Evolutionary conservation across 192 early-diverging fungal species (phyloP), one percentile per base, ranked within the genome.

Genomic region (Backusella liffmaniae): DNA sequence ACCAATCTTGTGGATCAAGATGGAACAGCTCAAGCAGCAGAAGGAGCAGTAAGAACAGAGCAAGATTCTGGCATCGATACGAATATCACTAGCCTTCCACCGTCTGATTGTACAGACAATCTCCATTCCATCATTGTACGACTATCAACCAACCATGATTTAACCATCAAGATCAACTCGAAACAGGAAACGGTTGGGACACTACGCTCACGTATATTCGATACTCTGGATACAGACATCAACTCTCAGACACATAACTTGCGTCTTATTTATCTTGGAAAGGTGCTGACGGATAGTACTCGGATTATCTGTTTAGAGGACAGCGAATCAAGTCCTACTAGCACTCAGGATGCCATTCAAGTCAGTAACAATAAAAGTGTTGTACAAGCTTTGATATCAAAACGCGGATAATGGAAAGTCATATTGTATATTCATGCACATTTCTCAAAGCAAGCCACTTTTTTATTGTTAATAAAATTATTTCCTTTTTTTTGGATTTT

Each of bases 201-300:
- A 21, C 42, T 84, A 62, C 71, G 67, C 29, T 5, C 9, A 41
- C 75, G 79, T 56, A 65, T 84, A 62, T 82, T 73, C 46, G 18
- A 29, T 12, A 5, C 73, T 29, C 66, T 75, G 35, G 72, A 71
- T 6, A 5, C 79, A 13, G 29, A 30, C n/a, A 67, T 75, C 34
- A 66, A 72, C 18, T 34, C 34, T 21, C 67, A 79, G 35, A 78
- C 72, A 13, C 73, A 70, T 9, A 70, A 67, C 29, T 73, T 87
- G 18, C 78, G 80, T 68, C 79, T 90, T 21, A 83, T 89, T 70
- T 86, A 86, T 71, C 51, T 90, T 15, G 89, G 89, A 21, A 76
- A 76, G 39, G 59, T 86, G 29, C 80, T 90, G 0, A 74, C 76
- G 13, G 83, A 82, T 67, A 73, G 34, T 21, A 65, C 59, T 5